Percentiles rank a stretch among this genome's conserved stretches.
Evolutionary conservation across 495 filamentous ascomycete genomes (phyloP).

Genomic region (Neurospora sp.): DNA sequence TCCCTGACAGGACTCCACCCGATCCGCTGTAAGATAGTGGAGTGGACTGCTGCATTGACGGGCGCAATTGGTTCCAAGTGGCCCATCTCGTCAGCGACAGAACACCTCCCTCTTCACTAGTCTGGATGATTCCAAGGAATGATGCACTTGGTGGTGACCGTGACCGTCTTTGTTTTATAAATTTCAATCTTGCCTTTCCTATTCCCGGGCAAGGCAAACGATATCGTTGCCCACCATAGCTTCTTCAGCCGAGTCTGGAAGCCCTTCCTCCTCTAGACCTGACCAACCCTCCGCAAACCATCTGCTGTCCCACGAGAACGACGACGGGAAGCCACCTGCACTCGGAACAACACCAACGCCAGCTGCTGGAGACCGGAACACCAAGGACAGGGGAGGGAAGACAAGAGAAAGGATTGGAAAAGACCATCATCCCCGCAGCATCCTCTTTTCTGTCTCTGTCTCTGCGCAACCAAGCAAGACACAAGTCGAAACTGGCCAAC

Average conservation of each 20-base stretch:
- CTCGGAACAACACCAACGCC: neutral
- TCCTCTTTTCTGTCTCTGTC: neutral
- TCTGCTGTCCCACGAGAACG: conserved; percentile 10
- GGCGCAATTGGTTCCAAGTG: neutral
- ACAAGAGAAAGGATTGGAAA: neutral
- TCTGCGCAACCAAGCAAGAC: neutral
- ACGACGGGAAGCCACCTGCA: conserved; percentile 25
- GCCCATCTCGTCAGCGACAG: neutral
- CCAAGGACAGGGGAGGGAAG: neutral
- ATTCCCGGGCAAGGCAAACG: conserved; percentile 8
- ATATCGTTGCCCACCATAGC: conserved; percentile 25
- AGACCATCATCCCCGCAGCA: neutral
- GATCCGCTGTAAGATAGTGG: neutral
- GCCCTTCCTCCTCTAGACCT: conserved; percentile 33
- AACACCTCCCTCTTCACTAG: neutral
- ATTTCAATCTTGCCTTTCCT: neutral
- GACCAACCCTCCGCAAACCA: conserved; percentile 12
- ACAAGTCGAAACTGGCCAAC: no score
- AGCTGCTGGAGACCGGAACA: neutral
- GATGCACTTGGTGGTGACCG: neutral
- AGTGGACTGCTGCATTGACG: neutral
- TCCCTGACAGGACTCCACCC: neutral
- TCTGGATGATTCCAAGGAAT: neutral
- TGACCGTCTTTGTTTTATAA: neutral
- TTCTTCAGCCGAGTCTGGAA: conserved; percentile 12